Base-by-base conservation (phyloP, 352 stramenopile genomes). In the Phytophthora pinifolia region DNA sequence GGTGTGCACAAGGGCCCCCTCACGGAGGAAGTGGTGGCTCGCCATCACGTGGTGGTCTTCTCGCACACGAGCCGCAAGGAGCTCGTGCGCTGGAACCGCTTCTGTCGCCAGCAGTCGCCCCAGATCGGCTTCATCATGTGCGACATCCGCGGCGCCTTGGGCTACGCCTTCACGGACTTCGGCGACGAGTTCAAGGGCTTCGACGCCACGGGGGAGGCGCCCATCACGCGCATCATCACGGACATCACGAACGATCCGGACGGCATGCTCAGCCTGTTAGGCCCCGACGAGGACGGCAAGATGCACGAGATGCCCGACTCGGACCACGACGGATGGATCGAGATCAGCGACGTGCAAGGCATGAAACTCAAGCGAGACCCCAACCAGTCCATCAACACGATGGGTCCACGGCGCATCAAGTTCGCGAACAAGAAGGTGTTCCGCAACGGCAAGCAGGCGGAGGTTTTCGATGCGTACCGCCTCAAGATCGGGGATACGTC, bases 21-120 rank as follows among this genome's bases (percentile, higher is more conserved):
- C 10, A 89, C 79, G 2, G 79, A 89, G 47, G 74, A 72, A 9
- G 62, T 87, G 33, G 75, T 91, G 36, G 74, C 65, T 15, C 65
- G 60, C 44, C 86, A 97, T 68, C 86, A 92, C 29, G 86, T 95
- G 43, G 79, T 97, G 31, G 88, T 98, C 25, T 96, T 96, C 64
- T 89, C 86, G 36, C 66, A 89, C 74, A 83, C 75, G 53, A 57
- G 44, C 33, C 80, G 80, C 54, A 62, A 76, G 38, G 85, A 97
- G 47, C 69, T 97, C 22, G 60, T 94, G 59, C 77, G 77, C 37
- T 97, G 89, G 89, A 92, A 98, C 76, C 72, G 73, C 39, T 96
- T 95, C 54, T 98, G 91, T 59, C 85, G 83, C 17, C 46, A 73
- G 41, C 84, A 93, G 57, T 76, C 69, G 27, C 85, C 80, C 12